phyloP scores from a whole-genome alignment of 176 grass and related monocot genomes.

The Phoenix dactylifera region DNA sequence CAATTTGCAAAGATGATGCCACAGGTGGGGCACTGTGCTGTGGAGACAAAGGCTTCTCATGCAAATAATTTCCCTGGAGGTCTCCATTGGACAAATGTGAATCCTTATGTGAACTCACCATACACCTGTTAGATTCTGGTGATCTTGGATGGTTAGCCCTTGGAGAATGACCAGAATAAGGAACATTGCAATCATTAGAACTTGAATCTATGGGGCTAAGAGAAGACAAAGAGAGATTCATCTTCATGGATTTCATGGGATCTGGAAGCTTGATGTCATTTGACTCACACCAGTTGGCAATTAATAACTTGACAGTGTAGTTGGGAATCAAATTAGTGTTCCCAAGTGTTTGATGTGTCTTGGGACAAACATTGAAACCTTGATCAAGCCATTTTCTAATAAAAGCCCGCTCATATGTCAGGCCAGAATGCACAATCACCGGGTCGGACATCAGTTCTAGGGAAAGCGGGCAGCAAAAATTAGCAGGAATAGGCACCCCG shows the following conservation, averaged over 20 bases:
- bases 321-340: constrained; percentile 97
- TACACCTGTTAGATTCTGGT: constrained; percentile 41
- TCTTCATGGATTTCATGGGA: constrained; percentile 73
- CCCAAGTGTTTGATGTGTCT: constrained; percentile 78
- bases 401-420: constrained; percentile 92
- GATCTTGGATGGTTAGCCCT: constrained; percentile 42
- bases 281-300: constrained; percentile 98
- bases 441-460: constrained; percentile 94
- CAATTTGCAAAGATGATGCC: constrained; percentile 29
- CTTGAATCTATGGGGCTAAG: constrained; percentile 38
- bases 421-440: constrained; percentile 92
- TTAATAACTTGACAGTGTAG: constrained; percentile 96
- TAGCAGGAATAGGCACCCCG: constrained; percentile 74
- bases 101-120: constrained; percentile 35
- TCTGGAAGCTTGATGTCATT: constrained; percentile 92
- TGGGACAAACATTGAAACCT: constrained; percentile 92
- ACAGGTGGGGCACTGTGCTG: constrained; percentile 16
- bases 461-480: constrained; percentile 94
- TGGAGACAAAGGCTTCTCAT: constrained; percentile 24
- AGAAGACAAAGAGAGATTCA: constrained; percentile 54
- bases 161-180: constrained; percentile 32
- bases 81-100: constrained; percentile 32
- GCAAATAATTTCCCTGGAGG: constrained; percentile 26
- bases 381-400: constrained; percentile 88
- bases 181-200: constrained; percentile 6